Conservation (phyloP, 1,139 yeast genomes). For the Kluyveromyces sp. region DNA sequence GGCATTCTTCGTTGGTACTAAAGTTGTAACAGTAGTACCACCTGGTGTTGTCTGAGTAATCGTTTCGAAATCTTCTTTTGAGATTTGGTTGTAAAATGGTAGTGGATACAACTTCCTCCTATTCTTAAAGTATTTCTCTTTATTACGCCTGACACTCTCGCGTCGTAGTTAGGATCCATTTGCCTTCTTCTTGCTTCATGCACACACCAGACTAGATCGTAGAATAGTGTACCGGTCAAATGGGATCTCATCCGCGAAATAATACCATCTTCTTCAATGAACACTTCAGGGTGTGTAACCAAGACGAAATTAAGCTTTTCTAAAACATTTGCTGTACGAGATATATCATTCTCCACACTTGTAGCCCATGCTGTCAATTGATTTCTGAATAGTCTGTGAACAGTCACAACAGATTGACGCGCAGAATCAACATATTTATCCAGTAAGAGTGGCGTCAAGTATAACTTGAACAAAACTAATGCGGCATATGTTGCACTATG, state of each 20-base stretch:
- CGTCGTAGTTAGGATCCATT: conserved; percentile 38
- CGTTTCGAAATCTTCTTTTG: conserved; percentile 84
- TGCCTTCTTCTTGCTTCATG: conserved; percentile 87
- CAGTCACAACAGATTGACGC: conserved; percentile 88
- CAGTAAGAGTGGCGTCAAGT: conserved; percentile 66
- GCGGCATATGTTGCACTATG: conserved; percentile 82
- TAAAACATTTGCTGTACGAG: conserved; percentile 86
- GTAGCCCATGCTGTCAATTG: conserved; percentile 83
- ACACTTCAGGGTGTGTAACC: conserved; percentile 79
- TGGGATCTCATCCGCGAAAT: conserved; percentile 88
- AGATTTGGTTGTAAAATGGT: conserved; percentile 89
- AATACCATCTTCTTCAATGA: conserved; percentile 60
- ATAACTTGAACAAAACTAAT: conserved; percentile 69
- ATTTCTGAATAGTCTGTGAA: conserved; percentile 78
- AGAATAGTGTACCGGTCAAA: conserved; percentile 81
- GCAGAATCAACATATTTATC: conserved; percentile 82
- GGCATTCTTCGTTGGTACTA: conserved; percentile 81
- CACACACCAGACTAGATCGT: conserved; percentile 89
- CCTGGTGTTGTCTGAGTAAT: conserved; percentile 83
- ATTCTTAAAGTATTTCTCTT: conserved; percentile 16
- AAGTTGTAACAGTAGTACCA: conserved; percentile 83
- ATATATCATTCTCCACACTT: conserved; percentile 81
- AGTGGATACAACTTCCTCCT: conserved; percentile 51
- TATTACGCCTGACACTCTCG: conserved; percentile 29
- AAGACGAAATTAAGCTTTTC: conserved; percentile 84